Percentiles rank a stretch among this genome's conserved stretches.
Conservation (phyloP, 1,139 yeast genomes). For the Blastobotrys apis region DNA sequence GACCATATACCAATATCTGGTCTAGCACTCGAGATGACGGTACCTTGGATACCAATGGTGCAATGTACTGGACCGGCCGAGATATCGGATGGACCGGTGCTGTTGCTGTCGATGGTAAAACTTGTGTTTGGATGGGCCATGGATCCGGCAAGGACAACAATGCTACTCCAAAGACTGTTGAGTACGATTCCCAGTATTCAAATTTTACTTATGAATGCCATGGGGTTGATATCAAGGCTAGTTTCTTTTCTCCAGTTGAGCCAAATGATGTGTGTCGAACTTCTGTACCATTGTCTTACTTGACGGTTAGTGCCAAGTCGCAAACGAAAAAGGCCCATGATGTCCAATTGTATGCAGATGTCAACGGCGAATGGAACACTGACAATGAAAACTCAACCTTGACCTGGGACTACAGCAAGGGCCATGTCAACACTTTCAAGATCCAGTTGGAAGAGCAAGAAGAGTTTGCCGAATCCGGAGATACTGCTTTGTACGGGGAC, state of each 20-base stretch:
- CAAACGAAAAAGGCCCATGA: background rate
- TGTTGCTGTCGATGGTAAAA: constrained; percentile 4
- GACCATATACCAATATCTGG: constrained; percentile 13
- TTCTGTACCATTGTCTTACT: constrained; percentile 8
- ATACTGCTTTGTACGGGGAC: constrained; percentile 7
- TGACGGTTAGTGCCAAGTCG: background rate
- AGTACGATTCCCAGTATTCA: constrained; percentile 8
- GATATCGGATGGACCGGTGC: constrained; percentile 11
- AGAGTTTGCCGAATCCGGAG: constrained; percentile 5
- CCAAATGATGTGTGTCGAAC: constrained; percentile 8
- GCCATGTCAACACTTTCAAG: background rate
- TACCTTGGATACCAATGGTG: constrained; percentile 7
- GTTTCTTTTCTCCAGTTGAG: constrained; percentile 8
- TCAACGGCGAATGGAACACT: constrained; percentile 7
- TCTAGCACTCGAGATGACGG: constrained; percentile 3
- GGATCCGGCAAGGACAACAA: background rate
- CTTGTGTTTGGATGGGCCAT: constrained; percentile 9
- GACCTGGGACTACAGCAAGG: background rate
- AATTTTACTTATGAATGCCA: constrained; percentile 6
- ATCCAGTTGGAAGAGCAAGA: constrained; percentile 1
- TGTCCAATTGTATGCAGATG: constrained; percentile 7
- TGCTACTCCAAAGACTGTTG: constrained; percentile 3
- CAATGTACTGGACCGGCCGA: constrained; percentile 11
- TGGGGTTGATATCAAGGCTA: constrained; percentile 6
- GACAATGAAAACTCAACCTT: background rate